Evolutionary conservation across 495 filamentous ascomycete species (phyloP).

Genomic region (Penicillium mononematosum): DNA sequence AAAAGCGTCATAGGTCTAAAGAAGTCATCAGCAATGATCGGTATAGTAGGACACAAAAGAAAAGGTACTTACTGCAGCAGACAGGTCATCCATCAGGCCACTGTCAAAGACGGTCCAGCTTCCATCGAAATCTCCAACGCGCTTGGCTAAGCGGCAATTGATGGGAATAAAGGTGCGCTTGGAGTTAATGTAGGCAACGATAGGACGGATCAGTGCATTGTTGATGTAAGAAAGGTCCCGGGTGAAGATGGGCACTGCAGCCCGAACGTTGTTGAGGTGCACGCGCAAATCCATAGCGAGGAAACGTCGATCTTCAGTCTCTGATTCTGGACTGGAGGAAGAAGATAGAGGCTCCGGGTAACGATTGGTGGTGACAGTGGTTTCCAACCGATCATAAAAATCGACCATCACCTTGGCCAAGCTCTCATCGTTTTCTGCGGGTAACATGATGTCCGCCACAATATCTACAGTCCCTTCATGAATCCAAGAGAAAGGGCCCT

Average conservation of each 20-base stretch:
- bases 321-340: constrained; percentile 11
- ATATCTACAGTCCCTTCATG: constrained; percentile 95
- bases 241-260: constrained; percentile 88
- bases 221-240: constrained; percentile 91
- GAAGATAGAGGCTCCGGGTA: constrained; percentile 31
- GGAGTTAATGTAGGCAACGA: constrained; percentile 98
- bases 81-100: constrained; percentile 93
- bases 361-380: constrained; percentile 76
- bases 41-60: background rate
- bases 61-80: constrained; percentile 63
- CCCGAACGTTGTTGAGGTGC: constrained; percentile 87
- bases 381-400: constrained; percentile 91
- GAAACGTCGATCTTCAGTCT: constrained; percentile 61
- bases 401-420: constrained; percentile 89
- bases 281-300: constrained; percentile 86
- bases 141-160: constrained; percentile 90
- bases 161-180: constrained; percentile 91
- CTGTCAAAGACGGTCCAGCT: constrained; percentile 95
- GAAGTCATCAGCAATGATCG: constrained; percentile 17
- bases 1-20: constrained; percentile 83
- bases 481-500: constrained; percentile 97
- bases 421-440: constrained; percentile 78
- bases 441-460: constrained; percentile 91
- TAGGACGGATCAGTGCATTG: constrained; percentile 89
- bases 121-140: constrained; percentile 83